Evolutionary conservation across 2,329 filamentous ascomycete species (phyloP).

Genomic region (Allantophomopsis lycopodina): DNA sequence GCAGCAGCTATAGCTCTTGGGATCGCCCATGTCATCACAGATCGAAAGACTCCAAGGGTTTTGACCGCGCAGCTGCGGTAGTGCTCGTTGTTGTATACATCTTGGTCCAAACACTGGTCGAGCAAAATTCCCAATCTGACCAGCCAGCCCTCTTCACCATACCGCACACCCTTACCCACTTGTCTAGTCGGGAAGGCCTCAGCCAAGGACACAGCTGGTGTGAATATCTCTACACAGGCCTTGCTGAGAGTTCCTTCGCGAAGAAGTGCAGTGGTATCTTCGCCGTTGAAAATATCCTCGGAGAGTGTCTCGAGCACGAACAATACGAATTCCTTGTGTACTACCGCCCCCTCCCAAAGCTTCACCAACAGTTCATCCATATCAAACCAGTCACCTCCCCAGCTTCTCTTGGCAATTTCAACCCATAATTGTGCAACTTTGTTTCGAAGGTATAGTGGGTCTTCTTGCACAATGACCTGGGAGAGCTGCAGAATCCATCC

Average conservation of each 20-base stretch:
- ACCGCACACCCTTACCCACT: constrained; percentile 48
- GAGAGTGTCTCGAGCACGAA: constrained; percentile 82
- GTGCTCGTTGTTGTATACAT: constrained; percentile 49
- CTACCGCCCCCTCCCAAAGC: constrained; percentile 64
- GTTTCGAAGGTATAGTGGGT: constrained; percentile 76
- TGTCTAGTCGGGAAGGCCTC: constrained; percentile 67
- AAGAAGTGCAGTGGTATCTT: constrained; percentile 74
- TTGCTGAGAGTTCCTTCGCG: constrained; percentile 76
- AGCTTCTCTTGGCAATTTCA: constrained; percentile 83
- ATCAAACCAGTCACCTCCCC: constrained; percentile 86
- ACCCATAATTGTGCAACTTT: constrained; percentile 93
- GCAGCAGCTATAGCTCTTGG: constrained; percentile 66
- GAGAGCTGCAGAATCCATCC: constrained; percentile 71
- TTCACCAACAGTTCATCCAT: constrained; percentile 79
- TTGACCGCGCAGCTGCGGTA: constrained; percentile 61
- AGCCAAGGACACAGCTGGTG: constrained; percentile 58
- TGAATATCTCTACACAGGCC: constrained; percentile 88
- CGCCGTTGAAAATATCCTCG: constrained; percentile 85
- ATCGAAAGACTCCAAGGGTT: constrained; percentile 62
- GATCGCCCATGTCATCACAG: constrained; percentile 77
- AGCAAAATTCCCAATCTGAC: constrained; percentile 63
- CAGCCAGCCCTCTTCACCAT: constrained; percentile 78
- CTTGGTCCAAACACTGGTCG: constrained; percentile 54
- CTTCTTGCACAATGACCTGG: constrained; percentile 52
- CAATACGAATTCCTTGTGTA: constrained; percentile 74